phyloP scores from a whole-genome alignment of 2,329 filamentous ascomycete genomes.

The Sclerotinia nivalis region DNA sequence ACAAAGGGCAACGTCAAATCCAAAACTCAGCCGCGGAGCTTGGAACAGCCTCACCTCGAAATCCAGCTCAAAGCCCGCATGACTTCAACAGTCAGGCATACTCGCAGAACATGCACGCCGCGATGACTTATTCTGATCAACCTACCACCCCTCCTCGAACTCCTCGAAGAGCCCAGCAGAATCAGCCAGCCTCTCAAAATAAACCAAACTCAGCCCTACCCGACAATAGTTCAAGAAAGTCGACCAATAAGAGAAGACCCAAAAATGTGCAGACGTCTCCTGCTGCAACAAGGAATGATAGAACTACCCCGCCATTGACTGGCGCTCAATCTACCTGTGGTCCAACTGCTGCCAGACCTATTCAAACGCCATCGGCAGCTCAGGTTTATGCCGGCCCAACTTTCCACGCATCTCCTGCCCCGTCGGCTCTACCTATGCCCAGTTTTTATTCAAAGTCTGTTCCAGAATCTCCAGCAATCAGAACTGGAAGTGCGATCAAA shows the following conservation, averaged over 20 bases:
- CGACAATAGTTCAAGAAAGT: constrained; percentile 39
- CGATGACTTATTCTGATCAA: constrained; percentile 31
- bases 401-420: constrained; percentile 91
- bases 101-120: constrained; percentile 41
- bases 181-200: constrained; percentile 29
- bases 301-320: constrained; percentile 36
- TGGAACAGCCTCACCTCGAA: constrained; percentile 34
- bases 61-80: constrained; percentile 49
- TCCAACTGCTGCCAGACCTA: constrained; percentile 44
- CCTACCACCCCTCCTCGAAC: constrained; percentile 42
- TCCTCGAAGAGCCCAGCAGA: constrained; percentile 35
- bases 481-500: constrained; percentile 47
- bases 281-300: constrained; percentile 32
- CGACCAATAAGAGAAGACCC: constrained; percentile 38
- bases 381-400: constrained; percentile 79
- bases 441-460: constrained; percentile 81
- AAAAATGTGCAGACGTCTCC: constrained; percentile 41
- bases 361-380: constrained; percentile 45
- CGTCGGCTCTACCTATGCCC: constrained; percentile 85
- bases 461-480: constrained; percentile 59
- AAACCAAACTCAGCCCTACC: constrained; percentile 28
- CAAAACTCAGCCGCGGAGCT: constrained; percentile 35
- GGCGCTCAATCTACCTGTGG: constrained; percentile 33
- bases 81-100: constrained; percentile 46
- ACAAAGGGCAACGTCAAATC: constrained; percentile 42